Percentiles rank a stretch among this genome's conserved stretches.
Conservation (phyloP, 129 eudicot species). For the Cynara cardunculus region DNA sequence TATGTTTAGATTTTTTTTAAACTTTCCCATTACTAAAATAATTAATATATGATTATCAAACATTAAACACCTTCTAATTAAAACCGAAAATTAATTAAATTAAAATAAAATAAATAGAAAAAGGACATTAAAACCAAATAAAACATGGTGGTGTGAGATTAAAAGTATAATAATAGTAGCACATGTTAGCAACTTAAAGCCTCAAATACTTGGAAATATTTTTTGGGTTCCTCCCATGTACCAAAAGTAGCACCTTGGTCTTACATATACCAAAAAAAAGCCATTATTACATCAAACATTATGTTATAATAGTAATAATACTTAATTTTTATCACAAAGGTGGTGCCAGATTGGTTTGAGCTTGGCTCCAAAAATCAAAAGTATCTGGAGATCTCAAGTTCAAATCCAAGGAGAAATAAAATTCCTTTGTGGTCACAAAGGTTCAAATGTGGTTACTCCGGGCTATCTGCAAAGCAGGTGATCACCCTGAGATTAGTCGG, state of each 20-base stretch:
- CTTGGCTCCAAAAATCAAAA: no score
- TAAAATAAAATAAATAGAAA: neutral
- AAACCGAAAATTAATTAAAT: neutral
- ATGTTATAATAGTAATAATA: slow-evolving; percentile 3
- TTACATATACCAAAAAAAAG: slow-evolving; percentile 14
- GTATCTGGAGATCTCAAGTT: no score
- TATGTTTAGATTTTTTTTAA: no score
- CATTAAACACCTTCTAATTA: neutral
- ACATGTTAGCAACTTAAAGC: slow-evolving; percentile 26
- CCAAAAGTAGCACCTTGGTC: slow-evolving; percentile 39
- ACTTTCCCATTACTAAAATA: neutral
- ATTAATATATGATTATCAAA: no score
- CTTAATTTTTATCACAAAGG: no score
- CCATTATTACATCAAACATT: slow-evolving; percentile 17
- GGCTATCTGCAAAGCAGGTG: no score
- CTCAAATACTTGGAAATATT: slow-evolving; percentile 15
- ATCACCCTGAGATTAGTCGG: no score
- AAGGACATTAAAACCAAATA: slow-evolving; percentile 15
- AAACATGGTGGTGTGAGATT: slow-evolving; percentile 26
- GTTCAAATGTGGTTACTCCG: no score
- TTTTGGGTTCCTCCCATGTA: slow-evolving; percentile 39
- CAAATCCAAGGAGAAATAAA: no score
- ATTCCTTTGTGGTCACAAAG: no score
- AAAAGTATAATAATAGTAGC: slow-evolving; percentile 31
- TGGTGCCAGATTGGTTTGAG: no score